A percentile compares a stretch with the other conserved stretches of the same genome.
These are phyloP conservation scores for Nitzschia putrida DNA, from an alignment of 108 stramenopile species.

Conservation along the genomic window DNA sequence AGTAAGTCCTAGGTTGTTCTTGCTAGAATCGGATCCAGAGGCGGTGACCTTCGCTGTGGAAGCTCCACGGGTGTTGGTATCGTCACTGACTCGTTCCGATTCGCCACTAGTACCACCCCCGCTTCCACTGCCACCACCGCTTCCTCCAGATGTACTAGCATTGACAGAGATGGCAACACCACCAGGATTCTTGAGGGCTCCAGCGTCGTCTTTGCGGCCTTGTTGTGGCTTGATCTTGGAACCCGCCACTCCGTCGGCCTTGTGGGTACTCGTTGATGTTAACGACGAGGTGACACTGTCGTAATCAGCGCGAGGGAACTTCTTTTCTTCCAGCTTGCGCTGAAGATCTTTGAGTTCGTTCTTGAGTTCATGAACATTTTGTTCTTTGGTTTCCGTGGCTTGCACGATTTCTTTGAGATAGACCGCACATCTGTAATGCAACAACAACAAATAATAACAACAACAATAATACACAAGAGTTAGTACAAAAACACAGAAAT, in stretches of 20 bases:
- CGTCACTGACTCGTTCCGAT: background rate
- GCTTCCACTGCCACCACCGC: constrained; percentile 17
- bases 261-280: constrained; percentile 29
- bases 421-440: constrained; percentile 67
- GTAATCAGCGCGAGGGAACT: constrained; percentile 60
- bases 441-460: background rate
- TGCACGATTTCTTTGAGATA: constrained; percentile 72
- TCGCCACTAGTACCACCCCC: constrained; percentile 12
- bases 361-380: constrained; percentile 53
- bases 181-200: background rate
- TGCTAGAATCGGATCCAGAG: too few relatives aligned
- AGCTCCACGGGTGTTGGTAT: background rate
- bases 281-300: constrained; percentile 75
- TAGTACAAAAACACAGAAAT: constrained; percentile 6
- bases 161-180: background rate
- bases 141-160: constrained; percentile 4
- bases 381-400: constrained; percentile 66
- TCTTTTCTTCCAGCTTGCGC: constrained; percentile 61
- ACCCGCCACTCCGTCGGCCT: background rate
- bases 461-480: background rate
- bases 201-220: background rate
- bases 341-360: constrained; percentile 44
- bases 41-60: too few relatives aligned
- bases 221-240: constrained; percentile 8
- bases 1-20: too few relatives aligned